Base-by-base conservation (phyloP, 768 basidiomycete species). In the Suillus tomentosus region DNA sequence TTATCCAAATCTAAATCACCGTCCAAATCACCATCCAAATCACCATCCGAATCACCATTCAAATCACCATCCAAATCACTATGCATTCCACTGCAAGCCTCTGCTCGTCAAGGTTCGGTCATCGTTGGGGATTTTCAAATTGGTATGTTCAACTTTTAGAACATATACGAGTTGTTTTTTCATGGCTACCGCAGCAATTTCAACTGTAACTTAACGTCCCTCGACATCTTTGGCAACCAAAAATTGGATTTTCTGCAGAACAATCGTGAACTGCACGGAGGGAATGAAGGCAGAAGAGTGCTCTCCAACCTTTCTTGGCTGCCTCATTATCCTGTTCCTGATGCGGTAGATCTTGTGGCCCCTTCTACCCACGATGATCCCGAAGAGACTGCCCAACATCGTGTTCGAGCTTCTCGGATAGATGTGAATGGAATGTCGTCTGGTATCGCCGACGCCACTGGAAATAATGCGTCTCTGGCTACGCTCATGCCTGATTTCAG, bases 151-250 rank as follows among this genome's bases (percentile, higher is more conserved):
- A 17, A 63, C 34, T n/a, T 57, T 37, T 5, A 19, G 53, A 60
- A 68, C 5, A 3, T 19, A 9, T 2, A 60, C 15, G 39, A 60
- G 5, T 64, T 9, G 27, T 37, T 62, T 53, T 50, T 8, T 62
- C 60, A 62, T 54, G 42, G 11, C 45, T 27, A 54, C 9, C 50
- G 6, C 67, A 97, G 96, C 96, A 98, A 98, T 73, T 97, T 95
- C 82, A 99, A 98, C 73, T 86, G 87, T 67, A 90, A 91, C 65
- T 84, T 99, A 62, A 87, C 87, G 64, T 98, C 97, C 75, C 90
- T 99, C 73, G 97, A 98, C 71, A 77, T 99, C 53, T 99, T 96
- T 0, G 96, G 96, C 5, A 99, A 99, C 81, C 96, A 96, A 74
- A 87, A 92, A 8, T 83, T 99, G 4, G 93, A 95, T 78, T 97